Evolutionary conservation across 169 alveolate genomes (phyloP).

Genomic region (Miamiensis avidus): DNA sequence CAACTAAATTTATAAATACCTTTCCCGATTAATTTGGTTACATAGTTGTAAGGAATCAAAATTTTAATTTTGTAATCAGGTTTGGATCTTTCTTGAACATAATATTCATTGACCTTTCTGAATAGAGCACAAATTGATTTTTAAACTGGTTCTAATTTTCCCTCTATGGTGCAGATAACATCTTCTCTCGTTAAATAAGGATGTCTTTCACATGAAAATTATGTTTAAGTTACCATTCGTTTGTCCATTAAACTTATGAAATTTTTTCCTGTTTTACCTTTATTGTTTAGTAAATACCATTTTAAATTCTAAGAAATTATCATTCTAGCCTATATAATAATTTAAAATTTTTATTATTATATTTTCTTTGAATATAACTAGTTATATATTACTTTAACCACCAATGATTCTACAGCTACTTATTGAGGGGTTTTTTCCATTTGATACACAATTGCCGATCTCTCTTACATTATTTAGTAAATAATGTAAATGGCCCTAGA

Average conservation of each 20-base stretch:
- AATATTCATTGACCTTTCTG: background rate
- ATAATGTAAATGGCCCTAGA: background rate
- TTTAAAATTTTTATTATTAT: too few relatives aligned
- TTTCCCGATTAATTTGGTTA: background rate
- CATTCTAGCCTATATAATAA: background rate
- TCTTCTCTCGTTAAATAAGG: background rate
- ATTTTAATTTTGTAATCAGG: background rate
- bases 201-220: background rate
- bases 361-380: too few relatives aligned
- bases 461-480: background rate
- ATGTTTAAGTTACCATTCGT: background rate
- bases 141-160: background rate
- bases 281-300: background rate
- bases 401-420: background rate
- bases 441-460: background rate
- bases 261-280: too few relatives aligned
- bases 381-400: background rate
- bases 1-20: background rate
- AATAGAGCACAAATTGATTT: background rate
- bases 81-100: background rate
- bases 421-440: background rate
- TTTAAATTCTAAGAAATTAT: too few relatives aligned
- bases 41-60: background rate
- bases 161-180: background rate
- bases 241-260: too few relatives aligned